Evolutionary conservation across 352 stramenopile genomes (phyloP).

Genomic region (Phytophthora nicotianae): DNA sequence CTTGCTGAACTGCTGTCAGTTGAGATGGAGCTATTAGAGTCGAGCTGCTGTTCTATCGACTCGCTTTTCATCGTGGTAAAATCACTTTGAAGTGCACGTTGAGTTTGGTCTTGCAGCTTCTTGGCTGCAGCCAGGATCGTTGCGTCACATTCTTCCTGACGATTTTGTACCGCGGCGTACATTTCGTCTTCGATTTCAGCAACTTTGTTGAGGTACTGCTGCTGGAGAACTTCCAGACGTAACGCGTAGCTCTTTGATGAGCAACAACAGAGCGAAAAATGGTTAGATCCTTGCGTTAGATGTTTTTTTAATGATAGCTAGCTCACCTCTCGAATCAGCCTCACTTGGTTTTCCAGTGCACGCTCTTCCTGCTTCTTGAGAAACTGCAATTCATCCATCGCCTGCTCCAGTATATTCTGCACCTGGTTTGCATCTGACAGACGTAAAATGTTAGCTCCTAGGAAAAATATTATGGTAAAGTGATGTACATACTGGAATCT

Average conservation of each 20-base stretch:
- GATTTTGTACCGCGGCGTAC: slow-evolving; percentile 49
- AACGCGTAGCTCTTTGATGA: slow-evolving; percentile 49
- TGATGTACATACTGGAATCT: slow-evolving; percentile 43
- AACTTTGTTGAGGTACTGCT: slow-evolving; percentile 63
- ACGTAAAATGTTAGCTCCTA: neutral
- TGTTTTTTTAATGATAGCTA: no score
- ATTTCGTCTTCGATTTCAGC: slow-evolving; percentile 60
- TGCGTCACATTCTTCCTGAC: slow-evolving; percentile 43
- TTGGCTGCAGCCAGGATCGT: slow-evolving; percentile 47
- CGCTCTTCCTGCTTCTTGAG: slow-evolving; percentile 60
- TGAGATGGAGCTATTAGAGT: slow-evolving; percentile 12
- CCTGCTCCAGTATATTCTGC: slow-evolving; percentile 50
- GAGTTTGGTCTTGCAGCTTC: slow-evolving; percentile 54
- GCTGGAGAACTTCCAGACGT: slow-evolving; percentile 64
- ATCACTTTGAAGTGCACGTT: slow-evolving; percentile 32
- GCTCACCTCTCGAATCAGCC: slow-evolving; percentile 63
- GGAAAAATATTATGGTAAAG: neutral
- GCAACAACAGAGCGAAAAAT: neutral
- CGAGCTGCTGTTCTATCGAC: slow-evolving; percentile 8
- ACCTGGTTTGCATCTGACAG: slow-evolving; percentile 46
- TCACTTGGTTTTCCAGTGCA: slow-evolving; percentile 47
- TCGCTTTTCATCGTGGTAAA: slow-evolving; percentile 13
- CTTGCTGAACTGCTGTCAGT: slow-evolving; percentile 24
- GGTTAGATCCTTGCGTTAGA: neutral
- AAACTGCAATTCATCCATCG: slow-evolving; percentile 61